Evolutionary conservation across 176 grass and related monocot species (phyloP), one percentile per base, ranked within the genome.

Genomic region (Triticum dicoccoides): DNA sequence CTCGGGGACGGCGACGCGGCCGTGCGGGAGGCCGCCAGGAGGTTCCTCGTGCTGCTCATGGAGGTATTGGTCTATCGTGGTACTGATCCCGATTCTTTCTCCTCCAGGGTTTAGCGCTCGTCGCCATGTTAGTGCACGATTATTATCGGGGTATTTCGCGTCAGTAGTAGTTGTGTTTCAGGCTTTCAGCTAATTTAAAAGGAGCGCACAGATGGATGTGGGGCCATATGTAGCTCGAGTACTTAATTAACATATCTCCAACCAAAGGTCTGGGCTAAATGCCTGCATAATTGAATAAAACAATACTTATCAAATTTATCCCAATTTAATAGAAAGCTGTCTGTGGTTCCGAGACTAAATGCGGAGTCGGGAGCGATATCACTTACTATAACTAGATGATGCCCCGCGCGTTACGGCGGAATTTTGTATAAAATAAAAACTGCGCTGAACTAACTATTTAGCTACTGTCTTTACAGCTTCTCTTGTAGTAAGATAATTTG

Each of bases 1-100:
- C 90, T 95, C 17, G 85, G 93, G 14, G 90, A 95, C 81, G 88
- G 69, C 15, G 84, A 89, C 72, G 79, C 90, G 61, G 85, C 76
- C 66, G 88, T 92, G 39, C 83, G 93, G 87, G 93, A 95, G 82
- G 90, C 90, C 32, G 86, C 93, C 25, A 92, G 90, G 88, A 92
- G 78, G 34, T 92, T 90, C 84, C 82, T 95, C 76, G 66, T 95
- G 41, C 83, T 79, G 80, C 90, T 92, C 77, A 95, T 95, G 90
- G 90, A 92, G 93, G 93, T 95, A 94, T 34, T 73, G 70, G 9
- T 21, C 4, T 73, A 24, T 5, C 44, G 14, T 1, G 15, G 6
- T 52, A 17, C 5, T 15, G 14, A 27, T 76, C 58, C 1, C 3
- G 1, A 18, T 73, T 41, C 12, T 4, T 89, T 52, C 14, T 52